These are phyloP conservation scores for Anethum foeniculum DNA, from an alignment of 140 eudicot species.

Conservation along the genomic window DNA sequence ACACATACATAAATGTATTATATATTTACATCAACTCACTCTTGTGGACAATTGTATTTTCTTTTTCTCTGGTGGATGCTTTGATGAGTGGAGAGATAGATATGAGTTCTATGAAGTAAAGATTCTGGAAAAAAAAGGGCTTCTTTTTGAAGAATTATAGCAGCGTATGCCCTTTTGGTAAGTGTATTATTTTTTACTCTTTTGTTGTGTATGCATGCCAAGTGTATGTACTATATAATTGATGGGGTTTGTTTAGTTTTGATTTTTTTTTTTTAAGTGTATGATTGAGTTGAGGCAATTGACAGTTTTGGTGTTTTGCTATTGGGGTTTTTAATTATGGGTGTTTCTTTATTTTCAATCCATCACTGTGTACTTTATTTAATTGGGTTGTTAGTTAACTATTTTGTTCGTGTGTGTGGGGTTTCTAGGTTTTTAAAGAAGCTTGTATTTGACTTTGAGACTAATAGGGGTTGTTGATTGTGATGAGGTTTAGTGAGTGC, in stretches of 20 bases:
- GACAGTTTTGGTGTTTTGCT: no score
- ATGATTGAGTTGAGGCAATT: no score
- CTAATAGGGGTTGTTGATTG: slow-evolving; percentile 19
- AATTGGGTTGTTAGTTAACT: slow-evolving; percentile 17
- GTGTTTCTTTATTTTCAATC: slow-evolving; percentile 19
- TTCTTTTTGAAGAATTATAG: neutral
- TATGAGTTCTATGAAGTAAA: neutral
- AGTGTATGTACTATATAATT: neutral
- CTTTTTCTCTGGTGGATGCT: neutral
- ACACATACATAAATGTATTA: neutral
- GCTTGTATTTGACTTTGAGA: slow-evolving; percentile 65
- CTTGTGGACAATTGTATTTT: slow-evolving; percentile 2
- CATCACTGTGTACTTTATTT: slow-evolving; percentile 11
- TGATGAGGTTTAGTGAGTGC: slow-evolving; percentile 17
- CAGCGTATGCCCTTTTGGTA: slow-evolving; percentile 5
- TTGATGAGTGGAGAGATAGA: slow-evolving; percentile 26
- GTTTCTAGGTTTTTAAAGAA: slow-evolving; percentile 47
- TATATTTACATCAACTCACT: neutral
- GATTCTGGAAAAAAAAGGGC: neutral
- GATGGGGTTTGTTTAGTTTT: slow-evolving; percentile 4
- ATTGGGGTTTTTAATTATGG: slow-evolving; percentile 8
- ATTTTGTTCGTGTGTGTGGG: slow-evolving; percentile 23
- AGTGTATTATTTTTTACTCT: neutral
- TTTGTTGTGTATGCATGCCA: neutral
- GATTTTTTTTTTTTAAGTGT: neutral